phyloP scores from a whole-genome alignment of 1,284 basidiomycete species.

The Moniliophthora roreri region DNA sequence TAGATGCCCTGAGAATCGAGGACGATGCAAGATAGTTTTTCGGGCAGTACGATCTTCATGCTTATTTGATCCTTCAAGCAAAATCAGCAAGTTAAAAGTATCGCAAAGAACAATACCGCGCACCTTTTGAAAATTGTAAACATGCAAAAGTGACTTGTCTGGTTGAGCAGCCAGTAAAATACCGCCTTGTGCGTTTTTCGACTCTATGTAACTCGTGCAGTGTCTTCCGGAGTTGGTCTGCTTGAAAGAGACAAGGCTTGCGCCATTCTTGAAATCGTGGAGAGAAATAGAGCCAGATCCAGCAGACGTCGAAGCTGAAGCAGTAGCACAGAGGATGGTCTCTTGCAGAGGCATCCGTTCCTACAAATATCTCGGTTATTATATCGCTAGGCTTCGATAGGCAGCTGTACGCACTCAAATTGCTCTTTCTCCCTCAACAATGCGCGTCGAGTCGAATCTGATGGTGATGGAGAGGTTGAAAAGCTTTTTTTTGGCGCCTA shows the following conservation, averaged over 20 bases:
- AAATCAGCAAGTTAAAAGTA: not conserved
- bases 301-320: slow-evolving; percentile 44
- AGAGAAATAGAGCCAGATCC: slow-evolving; percentile 62
- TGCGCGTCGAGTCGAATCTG: too few relatives aligned
- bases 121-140: slow-evolving; percentile 85
- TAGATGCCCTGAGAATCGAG: slow-evolving; percentile 73
- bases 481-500: not conserved
- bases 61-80: slow-evolving; percentile 78
- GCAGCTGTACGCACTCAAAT: too few relatives aligned
- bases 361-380: too few relatives aligned
- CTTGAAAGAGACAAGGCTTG: slow-evolving; percentile 72
- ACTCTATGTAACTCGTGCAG: slow-evolving; percentile 62
- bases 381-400: too few relatives aligned
- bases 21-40: slow-evolving; percentile 81
- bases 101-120: slow-evolving; percentile 10
- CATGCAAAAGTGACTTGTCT: slow-evolving; percentile 78
- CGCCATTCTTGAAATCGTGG: slow-evolving; percentile 73
- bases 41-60: slow-evolving; percentile 86
- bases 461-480: too few relatives aligned
- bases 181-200: slow-evolving; percentile 68
- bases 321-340: slow-evolving; percentile 60
- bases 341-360: slow-evolving; percentile 65
- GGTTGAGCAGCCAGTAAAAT: slow-evolving; percentile 74
- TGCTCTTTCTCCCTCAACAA: too few relatives aligned
- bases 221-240: slow-evolving; percentile 61